A percentile compares a stretch with the other conserved stretches of the same genome.
These are phyloP conservation scores for Fraxinus excelsior DNA, from an alignment of 257 asterid species.

Conservation along the genomic window DNA sequence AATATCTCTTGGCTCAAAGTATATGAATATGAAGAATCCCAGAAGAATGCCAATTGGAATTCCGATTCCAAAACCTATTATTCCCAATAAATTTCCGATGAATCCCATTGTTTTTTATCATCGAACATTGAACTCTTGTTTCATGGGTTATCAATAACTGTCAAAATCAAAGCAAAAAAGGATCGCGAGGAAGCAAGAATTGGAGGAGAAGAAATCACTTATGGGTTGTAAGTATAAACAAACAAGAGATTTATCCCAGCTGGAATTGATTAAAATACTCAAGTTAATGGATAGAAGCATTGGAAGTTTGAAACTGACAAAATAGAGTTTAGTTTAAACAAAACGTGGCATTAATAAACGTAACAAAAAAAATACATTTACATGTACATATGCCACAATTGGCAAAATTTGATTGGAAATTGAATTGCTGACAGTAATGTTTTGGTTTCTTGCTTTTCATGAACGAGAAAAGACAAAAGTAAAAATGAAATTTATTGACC, in stretches of 20 bases:
- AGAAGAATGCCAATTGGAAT: conserved; percentile 54
- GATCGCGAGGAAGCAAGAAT: conserved; percentile 14
- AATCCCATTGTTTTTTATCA: conserved; percentile 54
- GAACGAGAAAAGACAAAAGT: too few species aligned
- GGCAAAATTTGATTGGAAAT: not conserved
- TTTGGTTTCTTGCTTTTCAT: too few species aligned
- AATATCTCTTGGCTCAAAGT: conserved; percentile 40
- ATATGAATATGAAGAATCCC: conserved; percentile 62
- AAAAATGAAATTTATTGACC: too few species aligned
- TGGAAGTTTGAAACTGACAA: conserved; percentile 26
- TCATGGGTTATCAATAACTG: conserved; percentile 24
- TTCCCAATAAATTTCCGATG: conserved; percentile 42
- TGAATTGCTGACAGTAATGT: not conserved
- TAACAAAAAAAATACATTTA: too few species aligned
- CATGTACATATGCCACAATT: too few species aligned
- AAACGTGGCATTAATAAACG: conserved; percentile 31
- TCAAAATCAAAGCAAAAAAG: not conserved
- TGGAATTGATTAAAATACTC: conserved; percentile 16
- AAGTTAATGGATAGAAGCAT: conserved; percentile 5
- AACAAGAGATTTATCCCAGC: conserved; percentile 17
- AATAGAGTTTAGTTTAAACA: not conserved
- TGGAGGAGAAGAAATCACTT: conserved; percentile 1
- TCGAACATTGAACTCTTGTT: conserved; percentile 14
- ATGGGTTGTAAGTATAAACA: not conserved
- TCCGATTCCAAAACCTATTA: conserved; percentile 66